Evolutionary conservation across 2,329 filamentous ascomycete species (phyloP).

Genomic region (Claviceps humidiphila): DNA sequence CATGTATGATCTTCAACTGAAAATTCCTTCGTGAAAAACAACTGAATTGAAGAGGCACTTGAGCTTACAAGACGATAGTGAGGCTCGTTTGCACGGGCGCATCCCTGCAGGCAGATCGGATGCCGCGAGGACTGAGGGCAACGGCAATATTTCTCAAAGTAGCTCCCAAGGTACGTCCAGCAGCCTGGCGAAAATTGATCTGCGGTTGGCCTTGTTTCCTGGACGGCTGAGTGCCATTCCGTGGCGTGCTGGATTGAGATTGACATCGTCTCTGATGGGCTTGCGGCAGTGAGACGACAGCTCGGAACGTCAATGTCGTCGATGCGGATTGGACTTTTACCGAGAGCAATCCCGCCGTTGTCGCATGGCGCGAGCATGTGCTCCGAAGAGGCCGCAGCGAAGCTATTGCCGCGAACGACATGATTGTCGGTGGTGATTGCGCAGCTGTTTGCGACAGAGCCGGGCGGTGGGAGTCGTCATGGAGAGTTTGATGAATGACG

Average conservation of each 20-base stretch:
- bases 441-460: background rate
- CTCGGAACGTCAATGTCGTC: slow-evolving; percentile 16
- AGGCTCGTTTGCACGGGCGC: slow-evolving; percentile 18
- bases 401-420: slow-evolving; percentile 22
- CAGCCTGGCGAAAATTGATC: slow-evolving; percentile 20
- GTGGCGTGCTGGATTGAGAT: slow-evolving; percentile 15
- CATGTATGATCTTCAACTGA: background rate
- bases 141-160: slow-evolving; percentile 22
- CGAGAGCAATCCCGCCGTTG: slow-evolving; percentile 18
- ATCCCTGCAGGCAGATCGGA: slow-evolving; percentile 21
- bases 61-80: slow-evolving; percentile 18
- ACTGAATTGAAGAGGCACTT: background rate
- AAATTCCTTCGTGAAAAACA: background rate
- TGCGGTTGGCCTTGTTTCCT: slow-evolving; percentile 12
- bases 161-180: slow-evolving; percentile 17
- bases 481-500: background rate
- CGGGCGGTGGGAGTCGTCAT: background rate
- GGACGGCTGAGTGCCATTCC: slow-evolving; percentile 4
- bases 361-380: slow-evolving; percentile 16
- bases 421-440: slow-evolving; percentile 5
- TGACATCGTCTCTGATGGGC: slow-evolving; percentile 15
- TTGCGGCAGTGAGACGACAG: slow-evolving; percentile 16
- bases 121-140: slow-evolving; percentile 22
- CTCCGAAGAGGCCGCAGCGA: slow-evolving; percentile 20
- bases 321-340: slow-evolving; percentile 18